A percentile compares a stretch with the other conserved stretches of the same genome.
Conservation (phyloP, 305 asterid species). For the Petunia hybrid region DNA sequence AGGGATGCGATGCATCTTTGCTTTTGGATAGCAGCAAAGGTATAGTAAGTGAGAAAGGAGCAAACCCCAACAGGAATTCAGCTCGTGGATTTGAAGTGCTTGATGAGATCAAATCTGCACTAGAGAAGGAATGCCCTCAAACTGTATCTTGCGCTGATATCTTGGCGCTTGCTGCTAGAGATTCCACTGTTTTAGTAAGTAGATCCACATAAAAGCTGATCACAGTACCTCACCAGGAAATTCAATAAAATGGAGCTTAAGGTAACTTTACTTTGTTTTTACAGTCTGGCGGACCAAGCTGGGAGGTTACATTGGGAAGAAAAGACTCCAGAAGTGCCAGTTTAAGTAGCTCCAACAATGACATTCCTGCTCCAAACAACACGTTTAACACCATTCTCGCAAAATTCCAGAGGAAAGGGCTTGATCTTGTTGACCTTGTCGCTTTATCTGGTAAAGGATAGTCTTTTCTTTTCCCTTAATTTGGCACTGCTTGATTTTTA, state of each 20-base stretch:
- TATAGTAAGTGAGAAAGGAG: constrained; percentile 47
- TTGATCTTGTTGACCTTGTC: constrained; percentile 82
- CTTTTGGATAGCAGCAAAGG: constrained; percentile 48
- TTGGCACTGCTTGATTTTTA: neutral
- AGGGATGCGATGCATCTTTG: constrained; percentile 64
- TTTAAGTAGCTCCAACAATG: constrained; percentile 82
- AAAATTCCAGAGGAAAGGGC: constrained; percentile 75
- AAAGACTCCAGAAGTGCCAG: constrained; percentile 88
- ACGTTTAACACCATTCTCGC: constrained; percentile 87
- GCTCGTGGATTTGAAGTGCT: constrained; percentile 58
- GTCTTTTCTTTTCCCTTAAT: neutral
- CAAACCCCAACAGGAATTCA: constrained; percentile 56
- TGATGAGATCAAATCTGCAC: constrained; percentile 54
- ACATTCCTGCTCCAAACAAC: constrained; percentile 94
- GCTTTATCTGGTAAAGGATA: constrained; percentile 74
- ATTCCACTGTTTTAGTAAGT: constrained; percentile 76
- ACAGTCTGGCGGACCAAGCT: constrained; percentile 88
- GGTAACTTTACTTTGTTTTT: neutral
- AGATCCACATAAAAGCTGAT: neutral
- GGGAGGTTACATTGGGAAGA: constrained; percentile 91
- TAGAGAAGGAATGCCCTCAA: constrained; percentile 55
- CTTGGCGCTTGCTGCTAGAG: constrained; percentile 83
- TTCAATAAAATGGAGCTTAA: neutral
- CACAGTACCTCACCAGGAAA: neutral
- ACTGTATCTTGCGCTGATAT: constrained; percentile 78